Evolutionary conservation across 2,329 filamentous ascomycete species (phyloP).

Genomic region (Hypoxylon sp.): DNA sequence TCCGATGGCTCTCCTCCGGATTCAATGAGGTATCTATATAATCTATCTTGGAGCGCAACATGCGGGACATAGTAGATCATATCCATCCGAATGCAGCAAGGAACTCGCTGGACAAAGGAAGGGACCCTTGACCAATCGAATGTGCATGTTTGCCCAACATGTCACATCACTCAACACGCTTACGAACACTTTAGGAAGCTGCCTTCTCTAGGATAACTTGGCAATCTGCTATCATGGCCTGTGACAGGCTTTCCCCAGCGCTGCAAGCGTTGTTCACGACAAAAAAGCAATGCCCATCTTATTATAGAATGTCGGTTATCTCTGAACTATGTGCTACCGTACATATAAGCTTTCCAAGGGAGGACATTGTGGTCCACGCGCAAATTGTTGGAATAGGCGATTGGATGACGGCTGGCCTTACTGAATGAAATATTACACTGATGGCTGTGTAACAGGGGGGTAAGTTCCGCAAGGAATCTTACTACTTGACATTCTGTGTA

Average conservation of each 20-base stretch:
- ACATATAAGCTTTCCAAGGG: conserved; percentile 10
- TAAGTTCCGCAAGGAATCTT: conserved; percentile 19
- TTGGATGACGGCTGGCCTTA: conserved; percentile 37
- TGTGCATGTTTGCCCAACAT: conserved; percentile 25
- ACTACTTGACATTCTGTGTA: conserved; percentile 17
- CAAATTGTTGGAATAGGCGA: conserved; percentile 9
- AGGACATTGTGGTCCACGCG: conserved; percentile 15
- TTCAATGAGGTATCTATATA: conserved; percentile 22
- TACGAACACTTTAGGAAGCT: conserved; percentile 44
- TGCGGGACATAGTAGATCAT: conserved; percentile 21
- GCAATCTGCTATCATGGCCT: conserved; percentile 35
- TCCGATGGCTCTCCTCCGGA: not conserved
- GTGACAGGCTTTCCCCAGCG: conserved; percentile 30
- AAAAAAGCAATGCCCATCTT: conserved; percentile 27
- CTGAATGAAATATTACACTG: conserved; percentile 27
- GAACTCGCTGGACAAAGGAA: conserved; percentile 31
- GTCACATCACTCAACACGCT: conserved; percentile 37
- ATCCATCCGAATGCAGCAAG: conserved; percentile 39
- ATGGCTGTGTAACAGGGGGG: conserved; percentile 14
- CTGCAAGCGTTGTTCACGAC: conserved; percentile 18
- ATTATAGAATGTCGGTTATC: conserved; percentile 25
- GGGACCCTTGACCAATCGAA: conserved; percentile 33
- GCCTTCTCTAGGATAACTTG: conserved; percentile 40
- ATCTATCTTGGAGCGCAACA: conserved; percentile 22
- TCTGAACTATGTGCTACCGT: conserved; percentile 17